These are phyloP conservation scores for Ceratocystis harringtonii DNA, from an alignment of 2,329 filamentous ascomycete genomes.

Conservation along the genomic window DNA sequence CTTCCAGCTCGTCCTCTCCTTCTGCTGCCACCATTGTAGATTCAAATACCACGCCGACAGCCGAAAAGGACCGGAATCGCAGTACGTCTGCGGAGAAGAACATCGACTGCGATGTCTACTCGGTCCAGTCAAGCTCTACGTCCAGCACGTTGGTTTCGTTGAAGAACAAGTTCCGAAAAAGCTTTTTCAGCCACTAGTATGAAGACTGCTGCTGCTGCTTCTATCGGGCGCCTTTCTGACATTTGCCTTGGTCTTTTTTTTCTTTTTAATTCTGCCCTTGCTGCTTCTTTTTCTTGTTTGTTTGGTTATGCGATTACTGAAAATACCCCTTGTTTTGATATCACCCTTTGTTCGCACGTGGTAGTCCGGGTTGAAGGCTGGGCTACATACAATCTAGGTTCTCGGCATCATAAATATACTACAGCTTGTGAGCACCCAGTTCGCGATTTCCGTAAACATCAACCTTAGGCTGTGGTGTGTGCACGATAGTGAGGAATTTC, in stretches of 20 bases:
- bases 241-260: too few relatives aligned
- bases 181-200: conserved; percentile 9
- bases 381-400: neutral
- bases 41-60: neutral
- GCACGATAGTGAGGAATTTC: conserved; percentile 11
- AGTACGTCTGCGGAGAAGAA: neutral
- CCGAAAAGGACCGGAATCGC: conserved; percentile 5
- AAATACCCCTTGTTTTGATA: neutral
- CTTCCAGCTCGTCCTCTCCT: neutral
- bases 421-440: neutral
- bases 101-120: neutral
- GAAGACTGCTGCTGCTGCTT: neutral
- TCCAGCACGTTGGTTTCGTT: neutral
- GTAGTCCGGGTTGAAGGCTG: neutral
- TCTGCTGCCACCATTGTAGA: neutral
- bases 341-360: neutral
- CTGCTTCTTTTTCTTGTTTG: neutral
- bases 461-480: neutral
- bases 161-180: conserved; percentile 15
- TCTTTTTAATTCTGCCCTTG: neutral
- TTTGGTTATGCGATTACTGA: neutral
- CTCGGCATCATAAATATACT: neutral
- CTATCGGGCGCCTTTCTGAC: too few relatives aligned
- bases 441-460: too few relatives aligned
- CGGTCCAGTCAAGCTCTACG: neutral